Evolutionary conservation across 1,139 yeast genomes (phyloP).

Genomic region (Diutina ranongensis): DNA sequence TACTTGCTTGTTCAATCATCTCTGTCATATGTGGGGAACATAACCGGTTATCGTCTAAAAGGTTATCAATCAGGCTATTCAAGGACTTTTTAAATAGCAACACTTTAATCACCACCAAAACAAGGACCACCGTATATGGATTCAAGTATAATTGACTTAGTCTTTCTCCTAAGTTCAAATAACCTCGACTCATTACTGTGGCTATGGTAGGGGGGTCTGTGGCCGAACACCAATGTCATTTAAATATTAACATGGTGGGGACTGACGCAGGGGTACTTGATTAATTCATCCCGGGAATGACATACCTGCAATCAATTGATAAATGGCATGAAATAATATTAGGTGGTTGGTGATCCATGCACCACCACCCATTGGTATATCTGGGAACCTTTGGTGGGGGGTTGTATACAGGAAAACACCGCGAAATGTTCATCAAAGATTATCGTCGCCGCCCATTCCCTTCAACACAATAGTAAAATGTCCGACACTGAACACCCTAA

Average conservation of each 20-base stretch:
- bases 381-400: not conserved
- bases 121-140: not conserved
- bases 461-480: slow-evolving; percentile 12
- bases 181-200: not conserved
- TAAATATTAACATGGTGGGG: not conserved
- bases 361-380: not conserved
- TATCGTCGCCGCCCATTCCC: not conserved
- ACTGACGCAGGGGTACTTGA: not conserved
- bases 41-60: not conserved
- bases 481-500: slow-evolving; percentile 28
- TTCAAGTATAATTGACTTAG: not conserved
- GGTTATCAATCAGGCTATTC: not conserved
- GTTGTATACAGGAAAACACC: not conserved
- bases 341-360: no score
- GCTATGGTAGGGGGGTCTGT: not conserved
- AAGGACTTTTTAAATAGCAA: not conserved
- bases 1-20: not conserved
- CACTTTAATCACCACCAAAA: not conserved
- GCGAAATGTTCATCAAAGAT: no score
- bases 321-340: no score
- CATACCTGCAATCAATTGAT: no score
- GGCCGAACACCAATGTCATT: not conserved
- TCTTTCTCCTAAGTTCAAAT: not conserved
- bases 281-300: no score
- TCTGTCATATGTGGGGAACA: not conserved